Conservation (phyloP, 495 filamentous ascomycete species). For the Penicillium subrubescens region DNA sequence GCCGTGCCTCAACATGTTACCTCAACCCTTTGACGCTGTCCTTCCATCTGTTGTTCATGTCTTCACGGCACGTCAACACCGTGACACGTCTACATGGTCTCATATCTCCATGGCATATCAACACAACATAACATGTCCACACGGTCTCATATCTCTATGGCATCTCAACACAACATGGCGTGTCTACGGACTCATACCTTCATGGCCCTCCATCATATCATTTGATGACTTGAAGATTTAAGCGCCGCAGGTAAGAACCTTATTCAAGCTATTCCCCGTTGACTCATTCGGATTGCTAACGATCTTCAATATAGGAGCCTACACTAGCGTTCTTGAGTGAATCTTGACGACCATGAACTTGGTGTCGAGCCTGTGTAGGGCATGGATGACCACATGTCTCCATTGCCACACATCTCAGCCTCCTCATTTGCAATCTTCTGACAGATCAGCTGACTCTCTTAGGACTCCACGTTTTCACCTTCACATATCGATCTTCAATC, state of each 20-base stretch:
- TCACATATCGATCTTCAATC: not conserved
- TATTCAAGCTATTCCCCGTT: not conserved
- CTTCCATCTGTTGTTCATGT: not conserved
- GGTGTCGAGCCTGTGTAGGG: not conserved
- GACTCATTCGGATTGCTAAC: not conserved
- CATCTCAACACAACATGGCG: not conserved
- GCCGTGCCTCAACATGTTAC: not conserved
- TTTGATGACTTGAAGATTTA: not conserved
- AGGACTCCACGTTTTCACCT: not conserved
- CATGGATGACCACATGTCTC: not conserved
- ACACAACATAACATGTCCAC: not conserved
- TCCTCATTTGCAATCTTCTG: not conserved
- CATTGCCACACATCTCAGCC: not conserved
- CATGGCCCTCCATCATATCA: not conserved
- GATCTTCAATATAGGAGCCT: not conserved
- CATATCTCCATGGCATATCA: not conserved
- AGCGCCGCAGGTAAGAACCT: not conserved
- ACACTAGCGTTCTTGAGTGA: not conserved
- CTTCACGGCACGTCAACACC: not conserved
- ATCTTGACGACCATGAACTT: not conserved
- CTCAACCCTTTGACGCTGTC: not conserved
- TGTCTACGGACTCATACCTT: not conserved
- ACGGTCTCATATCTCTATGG: not conserved
- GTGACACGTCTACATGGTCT: not conserved
- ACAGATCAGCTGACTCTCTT: not conserved